Evolutionary conservation across 768 basidiomycete genomes (phyloP).

Genomic region (Trametes punicea): DNA sequence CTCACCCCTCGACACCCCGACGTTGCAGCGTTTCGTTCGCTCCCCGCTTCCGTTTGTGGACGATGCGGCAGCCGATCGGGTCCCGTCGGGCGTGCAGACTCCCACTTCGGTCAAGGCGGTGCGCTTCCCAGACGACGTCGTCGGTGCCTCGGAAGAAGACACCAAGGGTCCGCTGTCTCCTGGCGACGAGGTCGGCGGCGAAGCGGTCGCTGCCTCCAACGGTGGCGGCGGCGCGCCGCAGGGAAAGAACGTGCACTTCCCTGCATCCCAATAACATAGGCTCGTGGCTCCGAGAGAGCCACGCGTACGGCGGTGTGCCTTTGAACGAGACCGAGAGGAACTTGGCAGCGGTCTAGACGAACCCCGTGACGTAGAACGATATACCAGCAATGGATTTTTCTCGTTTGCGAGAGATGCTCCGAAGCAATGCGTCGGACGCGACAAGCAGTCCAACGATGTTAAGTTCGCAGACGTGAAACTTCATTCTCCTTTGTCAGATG

Average conservation of each 20-base stretch:
- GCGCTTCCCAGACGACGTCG: slow-evolving; percentile 4
- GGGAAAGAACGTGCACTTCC: slow-evolving; percentile 33
- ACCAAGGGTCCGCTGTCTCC: background rate
- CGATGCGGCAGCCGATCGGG: background rate
- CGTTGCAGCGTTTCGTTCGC: slow-evolving; percentile 1
- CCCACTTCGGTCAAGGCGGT: slow-evolving; percentile 6
- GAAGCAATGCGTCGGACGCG: too few relatives aligned
- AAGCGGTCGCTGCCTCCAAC: background rate
- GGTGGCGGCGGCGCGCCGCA: background rate
- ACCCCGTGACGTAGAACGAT: background rate
- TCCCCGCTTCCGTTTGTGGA: background rate
- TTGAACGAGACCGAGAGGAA: background rate
- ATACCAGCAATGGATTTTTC: background rate
- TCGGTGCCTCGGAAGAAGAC: background rate
- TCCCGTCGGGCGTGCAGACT: background rate
- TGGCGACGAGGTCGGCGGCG: background rate
- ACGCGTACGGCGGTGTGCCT: background rate
- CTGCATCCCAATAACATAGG: slow-evolving; percentile 35
- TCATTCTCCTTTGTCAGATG: background rate
- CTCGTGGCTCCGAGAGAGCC: slow-evolving; percentile 18
- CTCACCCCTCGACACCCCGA: background rate
- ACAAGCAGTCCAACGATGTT: background rate
- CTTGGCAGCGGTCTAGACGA: background rate
- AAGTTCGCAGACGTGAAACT: too few relatives aligned
- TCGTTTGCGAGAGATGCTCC: too few relatives aligned